Percentiles rank a stretch among this genome's conserved stretches.
These are phyloP conservation scores for Nectriaceae sp. DNA, from an alignment of 2,329 filamentous ascomycete genomes.

Conservation along the genomic window DNA sequence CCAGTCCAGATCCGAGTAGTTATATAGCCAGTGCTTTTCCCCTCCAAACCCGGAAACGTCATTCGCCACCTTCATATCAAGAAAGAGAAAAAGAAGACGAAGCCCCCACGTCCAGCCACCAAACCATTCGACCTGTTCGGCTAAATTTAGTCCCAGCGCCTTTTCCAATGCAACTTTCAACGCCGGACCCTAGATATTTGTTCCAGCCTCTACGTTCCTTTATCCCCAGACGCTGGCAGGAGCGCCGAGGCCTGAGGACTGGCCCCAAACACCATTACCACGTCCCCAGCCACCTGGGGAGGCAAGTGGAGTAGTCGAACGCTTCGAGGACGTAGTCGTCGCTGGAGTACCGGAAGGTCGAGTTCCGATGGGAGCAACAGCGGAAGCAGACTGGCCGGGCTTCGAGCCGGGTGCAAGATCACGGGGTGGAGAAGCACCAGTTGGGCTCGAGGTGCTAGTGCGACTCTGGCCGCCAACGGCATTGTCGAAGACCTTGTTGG, in stretches of 20 bases:
- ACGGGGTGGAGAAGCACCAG: conserved; percentile 77
- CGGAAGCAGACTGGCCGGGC: conserved; percentile 55
- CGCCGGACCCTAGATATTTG: conserved; percentile 8
- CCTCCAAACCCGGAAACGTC: conserved; percentile 8
- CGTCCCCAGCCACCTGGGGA: conserved; percentile 85
- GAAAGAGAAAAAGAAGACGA: conserved; percentile 10
- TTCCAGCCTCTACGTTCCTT: background rate
- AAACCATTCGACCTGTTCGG: conserved; percentile 18
- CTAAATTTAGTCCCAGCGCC: conserved; percentile 29
- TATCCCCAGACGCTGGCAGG: conserved; percentile 96
- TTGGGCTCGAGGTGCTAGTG: conserved; percentile 81
- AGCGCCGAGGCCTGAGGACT: conserved; percentile 77
- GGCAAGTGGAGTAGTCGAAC: conserved; percentile 86
- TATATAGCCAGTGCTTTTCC: conserved; percentile 14
- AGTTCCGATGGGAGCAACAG: conserved; percentile 92
- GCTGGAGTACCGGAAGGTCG: conserved; percentile 68
- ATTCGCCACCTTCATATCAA: conserved; percentile 9
- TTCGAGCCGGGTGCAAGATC: conserved; percentile 57
- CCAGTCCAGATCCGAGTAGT: conserved; percentile 21
- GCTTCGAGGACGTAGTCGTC: conserved; percentile 61
- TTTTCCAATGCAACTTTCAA: conserved; percentile 28
- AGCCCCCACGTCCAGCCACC: conserved; percentile 12
- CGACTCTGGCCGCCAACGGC: conserved; percentile 62
- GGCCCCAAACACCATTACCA: conserved; percentile 82
- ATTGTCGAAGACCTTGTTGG: conserved; percentile 64